phyloP scores from a whole-genome alignment of 495 filamentous ascomycete genomes.

The Penicillium odoratum region DNA sequence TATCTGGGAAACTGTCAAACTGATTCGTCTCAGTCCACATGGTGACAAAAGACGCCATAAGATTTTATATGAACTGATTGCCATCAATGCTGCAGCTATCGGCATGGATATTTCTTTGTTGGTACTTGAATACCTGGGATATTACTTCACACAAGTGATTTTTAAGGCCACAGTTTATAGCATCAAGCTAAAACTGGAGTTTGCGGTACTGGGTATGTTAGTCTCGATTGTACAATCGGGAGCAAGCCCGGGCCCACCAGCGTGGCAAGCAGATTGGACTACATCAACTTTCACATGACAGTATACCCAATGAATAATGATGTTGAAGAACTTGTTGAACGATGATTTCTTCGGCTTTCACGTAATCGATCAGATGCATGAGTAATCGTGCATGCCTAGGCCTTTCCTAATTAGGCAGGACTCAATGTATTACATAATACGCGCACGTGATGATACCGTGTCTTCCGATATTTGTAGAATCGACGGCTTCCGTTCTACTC shows the following conservation, averaged over 20 bases:
- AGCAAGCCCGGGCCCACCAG: not conserved
- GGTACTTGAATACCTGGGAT: constrained; percentile 45
- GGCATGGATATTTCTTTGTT: constrained; percentile 47
- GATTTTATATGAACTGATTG: constrained; percentile 43
- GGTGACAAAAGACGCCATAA: constrained; percentile 32
- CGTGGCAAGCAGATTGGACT: constrained; percentile 11
- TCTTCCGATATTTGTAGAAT: constrained; percentile 1
- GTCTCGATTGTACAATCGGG: constrained; percentile 31
- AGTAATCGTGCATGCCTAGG: not conserved
- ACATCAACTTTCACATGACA: constrained; percentile 6
- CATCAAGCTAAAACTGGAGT: constrained; percentile 58
- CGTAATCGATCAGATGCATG: not conserved
- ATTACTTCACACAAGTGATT: constrained; percentile 47
- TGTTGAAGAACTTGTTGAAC: not conserved
- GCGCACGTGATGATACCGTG: constrained; percentile 1
- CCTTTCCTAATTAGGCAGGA: not conserved
- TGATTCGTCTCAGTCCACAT: constrained; percentile 31
- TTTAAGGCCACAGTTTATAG: constrained; percentile 52
- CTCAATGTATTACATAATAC: not conserved
- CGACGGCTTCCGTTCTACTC: not conserved
- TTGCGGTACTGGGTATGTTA: constrained; percentile 44
- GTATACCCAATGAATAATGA: not conserved
- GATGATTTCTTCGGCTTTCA: not conserved
- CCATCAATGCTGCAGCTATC: constrained; percentile 45
- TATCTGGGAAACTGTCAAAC: constrained; percentile 41